Evolutionary conservation across 1,284 basidiomycete genomes (phyloP).

Genomic region (Malassezia japonica): DNA sequence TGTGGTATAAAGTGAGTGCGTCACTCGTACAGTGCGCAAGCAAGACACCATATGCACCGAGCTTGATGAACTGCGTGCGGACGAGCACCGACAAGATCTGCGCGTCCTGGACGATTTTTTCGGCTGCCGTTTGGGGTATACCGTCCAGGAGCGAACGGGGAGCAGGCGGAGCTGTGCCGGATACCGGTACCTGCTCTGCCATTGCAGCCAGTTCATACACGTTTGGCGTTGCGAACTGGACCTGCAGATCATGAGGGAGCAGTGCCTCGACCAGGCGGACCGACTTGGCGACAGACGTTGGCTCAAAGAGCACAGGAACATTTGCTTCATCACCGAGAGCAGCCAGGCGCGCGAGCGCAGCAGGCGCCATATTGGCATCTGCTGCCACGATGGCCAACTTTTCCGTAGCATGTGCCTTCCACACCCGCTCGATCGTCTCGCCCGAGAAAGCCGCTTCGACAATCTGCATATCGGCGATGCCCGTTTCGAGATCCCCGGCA

Average conservation of each 20-base stretch:
- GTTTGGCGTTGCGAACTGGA: slow-evolving; percentile 29
- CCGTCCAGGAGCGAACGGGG: no score
- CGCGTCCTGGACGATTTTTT: not conserved
- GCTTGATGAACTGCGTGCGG: slow-evolving; percentile 7
- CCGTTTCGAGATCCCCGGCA: slow-evolving; percentile 64
- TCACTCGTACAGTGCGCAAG: no score
- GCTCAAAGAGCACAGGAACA: slow-evolving; percentile 53
- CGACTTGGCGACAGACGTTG: slow-evolving; percentile 76
- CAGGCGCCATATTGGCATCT: slow-evolving; percentile 67
- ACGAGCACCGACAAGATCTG: not conserved
- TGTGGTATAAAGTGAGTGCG: no score
- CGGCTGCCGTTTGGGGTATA: no score
- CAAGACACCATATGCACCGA: slow-evolving; percentile 16
- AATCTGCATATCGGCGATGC: slow-evolving; percentile 76
- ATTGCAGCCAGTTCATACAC: slow-evolving; percentile 2
- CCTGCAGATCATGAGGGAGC: slow-evolving; percentile 31
- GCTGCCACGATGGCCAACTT: slow-evolving; percentile 59
- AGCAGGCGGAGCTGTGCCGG: no score
- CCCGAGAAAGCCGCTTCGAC: slow-evolving; percentile 1
- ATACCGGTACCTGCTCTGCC: not conserved
- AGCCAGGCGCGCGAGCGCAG: slow-evolving; percentile 56
- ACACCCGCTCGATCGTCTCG: not conserved
- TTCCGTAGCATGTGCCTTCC: slow-evolving; percentile 53
- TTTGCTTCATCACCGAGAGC: slow-evolving; percentile 6
- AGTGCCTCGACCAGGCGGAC: slow-evolving; percentile 57